These are phyloP conservation scores for Arthrobotrys conoides DNA, from an alignment of 2,329 filamentous ascomycete genomes.

Conservation along the genomic window DNA sequence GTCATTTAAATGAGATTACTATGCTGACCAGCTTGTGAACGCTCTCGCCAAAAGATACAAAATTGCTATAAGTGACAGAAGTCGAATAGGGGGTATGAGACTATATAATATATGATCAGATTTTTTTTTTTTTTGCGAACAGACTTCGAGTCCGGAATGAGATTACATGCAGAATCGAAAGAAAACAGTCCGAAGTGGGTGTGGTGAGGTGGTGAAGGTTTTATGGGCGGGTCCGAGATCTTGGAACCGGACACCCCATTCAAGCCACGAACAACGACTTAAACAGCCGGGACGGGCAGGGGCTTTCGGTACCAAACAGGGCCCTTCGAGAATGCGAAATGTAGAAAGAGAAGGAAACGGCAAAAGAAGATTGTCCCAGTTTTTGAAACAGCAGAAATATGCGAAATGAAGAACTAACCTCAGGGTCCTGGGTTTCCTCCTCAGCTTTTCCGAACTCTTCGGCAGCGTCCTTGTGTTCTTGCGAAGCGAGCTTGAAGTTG, in stretches of 20 bases:
- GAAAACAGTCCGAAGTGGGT: slow-evolving; percentile 22
- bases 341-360: background rate
- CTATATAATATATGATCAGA: slow-evolving; percentile 56
- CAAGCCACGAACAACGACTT: slow-evolving; percentile 56
- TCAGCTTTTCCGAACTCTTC: slow-evolving; percentile 61
- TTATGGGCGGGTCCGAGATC: slow-evolving; percentile 60
- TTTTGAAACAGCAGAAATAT: slow-evolving; percentile 56
- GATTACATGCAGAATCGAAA: slow-evolving; percentile 23
- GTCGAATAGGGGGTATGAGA: slow-evolving; percentile 58
- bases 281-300: slow-evolving; percentile 43
- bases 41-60: slow-evolving; percentile 56
- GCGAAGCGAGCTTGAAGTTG: slow-evolving; percentile 60
- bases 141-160: slow-evolving; percentile 34
- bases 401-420: slow-evolving; percentile 58
- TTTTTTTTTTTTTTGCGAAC: slow-evolving; percentile 35
- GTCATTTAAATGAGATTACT: slow-evolving; percentile 59
- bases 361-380: slow-evolving; percentile 22
- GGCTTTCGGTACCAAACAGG: slow-evolving; percentile 46
- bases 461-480: slow-evolving; percentile 60
- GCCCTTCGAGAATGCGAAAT: slow-evolving; percentile 40
- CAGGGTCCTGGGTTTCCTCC: slow-evolving; percentile 58
- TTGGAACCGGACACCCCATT: slow-evolving; percentile 50
- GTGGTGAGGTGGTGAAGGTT: slow-evolving; percentile 53
- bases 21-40: slow-evolving; percentile 60
- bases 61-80: slow-evolving; percentile 56